Conservation (phyloP, 768 basidiomycete species). For the Rhodotorula graminis region DNA sequence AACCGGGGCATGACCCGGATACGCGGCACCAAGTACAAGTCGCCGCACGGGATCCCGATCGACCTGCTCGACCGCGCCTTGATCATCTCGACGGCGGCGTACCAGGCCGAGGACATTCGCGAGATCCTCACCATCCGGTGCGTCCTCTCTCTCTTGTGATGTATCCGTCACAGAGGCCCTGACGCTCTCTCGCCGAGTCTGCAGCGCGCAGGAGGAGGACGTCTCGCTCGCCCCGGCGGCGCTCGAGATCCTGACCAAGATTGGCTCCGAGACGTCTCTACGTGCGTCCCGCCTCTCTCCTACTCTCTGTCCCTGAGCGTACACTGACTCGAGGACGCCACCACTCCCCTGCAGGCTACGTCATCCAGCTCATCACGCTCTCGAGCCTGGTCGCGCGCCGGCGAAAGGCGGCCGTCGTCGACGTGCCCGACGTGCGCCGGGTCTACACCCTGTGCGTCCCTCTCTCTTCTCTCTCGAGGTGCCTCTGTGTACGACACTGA, state of each 20-base stretch:
- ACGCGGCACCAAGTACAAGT: conserved; percentile 87
- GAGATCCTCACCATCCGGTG: conserved; percentile 91
- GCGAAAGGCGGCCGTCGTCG: conserved; percentile 73
- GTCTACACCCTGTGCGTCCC: conserved; percentile 56
- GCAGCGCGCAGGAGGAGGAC: conserved; percentile 89
- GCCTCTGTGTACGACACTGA: neutral
- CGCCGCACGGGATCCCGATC: conserved; percentile 89
- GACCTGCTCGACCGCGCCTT: conserved; percentile 91
- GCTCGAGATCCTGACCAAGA: conserved; percentile 70
- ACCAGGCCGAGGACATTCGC: conserved; percentile 72
- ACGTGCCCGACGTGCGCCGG: conserved; percentile 74
- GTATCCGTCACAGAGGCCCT: neutral
- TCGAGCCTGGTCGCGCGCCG: conserved; percentile 78
- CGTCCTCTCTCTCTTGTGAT: too few relatives aligned
- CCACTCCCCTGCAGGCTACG: conserved; percentile 57
- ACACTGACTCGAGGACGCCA: neutral
- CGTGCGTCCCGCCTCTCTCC: conserved; percentile 41
- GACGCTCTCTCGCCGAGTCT: neutral
- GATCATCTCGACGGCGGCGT: conserved; percentile 89
- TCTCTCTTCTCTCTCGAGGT: neutral
- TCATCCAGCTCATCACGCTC: conserved; percentile 89
- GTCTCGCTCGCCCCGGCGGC: conserved; percentile 73
- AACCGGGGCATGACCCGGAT: conserved; percentile 93
- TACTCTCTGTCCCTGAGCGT: too few relatives aligned
- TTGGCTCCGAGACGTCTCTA: conserved; percentile 83